A percentile compares a stretch with the other conserved stretches of the same genome.
These are phyloP conservation scores for Chaetomium olivaceum DNA, from an alignment of 2,329 filamentous ascomycete species.

Conservation along the genomic window DNA sequence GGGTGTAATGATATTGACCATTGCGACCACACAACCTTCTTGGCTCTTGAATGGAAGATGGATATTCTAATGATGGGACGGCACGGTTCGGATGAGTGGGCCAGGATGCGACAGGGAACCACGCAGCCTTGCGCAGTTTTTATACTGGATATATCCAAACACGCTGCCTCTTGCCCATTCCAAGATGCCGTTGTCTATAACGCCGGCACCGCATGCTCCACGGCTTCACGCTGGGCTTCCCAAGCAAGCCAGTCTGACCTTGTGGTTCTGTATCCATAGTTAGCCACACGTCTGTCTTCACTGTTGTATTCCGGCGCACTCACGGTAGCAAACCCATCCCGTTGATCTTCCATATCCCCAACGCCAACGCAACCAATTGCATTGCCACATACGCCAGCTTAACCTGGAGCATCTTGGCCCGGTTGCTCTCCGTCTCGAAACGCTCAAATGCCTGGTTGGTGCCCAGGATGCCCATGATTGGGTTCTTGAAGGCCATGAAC, in stretches of 20 bases:
- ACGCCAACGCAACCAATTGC: slow-evolving; percentile 77
- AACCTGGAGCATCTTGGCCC: slow-evolving; percentile 71
- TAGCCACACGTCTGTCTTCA: slow-evolving; percentile 35
- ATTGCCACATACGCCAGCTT: slow-evolving; percentile 87
- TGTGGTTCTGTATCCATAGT: slow-evolving; percentile 65
- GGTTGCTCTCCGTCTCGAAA: slow-evolving; percentile 82
- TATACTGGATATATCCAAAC: neutral
- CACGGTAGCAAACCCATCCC: slow-evolving; percentile 92
- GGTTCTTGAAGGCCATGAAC: slow-evolving; percentile 97
- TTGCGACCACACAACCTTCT: neutral
- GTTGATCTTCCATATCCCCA: slow-evolving; percentile 97
- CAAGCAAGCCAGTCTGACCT: slow-evolving; percentile 97
- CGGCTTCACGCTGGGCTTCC: slow-evolving; percentile 72
- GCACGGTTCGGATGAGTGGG: too few relatives aligned
- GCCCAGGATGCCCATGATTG: slow-evolving; percentile 77
- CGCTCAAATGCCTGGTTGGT: slow-evolving; percentile 88
- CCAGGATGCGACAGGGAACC: neutral
- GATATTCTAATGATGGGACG: neutral
- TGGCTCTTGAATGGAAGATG: too few relatives aligned
- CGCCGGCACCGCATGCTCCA: slow-evolving; percentile 66
- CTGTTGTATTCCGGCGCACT: slow-evolving; percentile 40
- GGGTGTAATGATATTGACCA: neutral
- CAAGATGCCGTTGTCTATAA: slow-evolving; percentile 42
- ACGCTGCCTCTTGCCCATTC: neutral
- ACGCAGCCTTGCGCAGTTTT: neutral